phyloP scores from a whole-genome alignment of 1,284 basidiomycete species.

The Schizophyllum amplum region DNA sequence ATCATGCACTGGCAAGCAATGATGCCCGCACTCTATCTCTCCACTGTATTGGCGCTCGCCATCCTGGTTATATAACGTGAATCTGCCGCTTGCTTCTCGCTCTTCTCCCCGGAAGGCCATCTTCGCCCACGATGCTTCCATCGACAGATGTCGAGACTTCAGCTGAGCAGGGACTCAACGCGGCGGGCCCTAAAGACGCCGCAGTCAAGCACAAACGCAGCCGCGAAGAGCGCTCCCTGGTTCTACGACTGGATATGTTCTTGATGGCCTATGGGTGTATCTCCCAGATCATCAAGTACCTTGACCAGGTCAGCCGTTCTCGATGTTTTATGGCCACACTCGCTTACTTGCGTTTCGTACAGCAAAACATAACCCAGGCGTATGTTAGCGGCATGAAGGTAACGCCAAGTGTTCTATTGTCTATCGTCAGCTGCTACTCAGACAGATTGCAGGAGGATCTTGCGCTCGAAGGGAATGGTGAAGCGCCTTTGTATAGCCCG shows the following conservation, averaged over 20 bases:
- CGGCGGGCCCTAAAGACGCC: no score
- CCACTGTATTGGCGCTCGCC: no score
- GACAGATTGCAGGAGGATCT: constrained; percentile 6
- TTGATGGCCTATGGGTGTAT: constrained; percentile 11
- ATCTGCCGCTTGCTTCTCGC: neutral
- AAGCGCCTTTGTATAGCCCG: neutral
- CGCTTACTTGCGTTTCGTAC: neutral
- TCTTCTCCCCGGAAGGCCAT: neutral
- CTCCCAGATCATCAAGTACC: constrained; percentile 14
- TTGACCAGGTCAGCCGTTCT: constrained; percentile 8
- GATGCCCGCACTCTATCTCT: neutral
- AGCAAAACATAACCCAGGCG: constrained; percentile 11
- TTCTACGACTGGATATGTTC: constrained; percentile 11
- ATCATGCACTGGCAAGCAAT: neutral
- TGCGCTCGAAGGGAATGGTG: constrained; percentile 9
- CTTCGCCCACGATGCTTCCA: neutral
- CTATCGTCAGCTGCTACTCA: neutral
- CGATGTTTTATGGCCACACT: neutral
- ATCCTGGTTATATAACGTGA: neutral
- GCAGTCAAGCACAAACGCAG: neutral
- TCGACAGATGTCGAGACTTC: neutral
- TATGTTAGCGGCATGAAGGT: constrained; percentile 14
- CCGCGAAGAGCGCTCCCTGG: constrained; percentile 8
- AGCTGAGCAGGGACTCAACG: no score
- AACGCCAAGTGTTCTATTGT: neutral